Evolutionary conservation across 2,329 filamentous ascomycete species (phyloP), one percentile per base, ranked within the genome.

Genomic region (Cladosporium cucumerinum): DNA sequence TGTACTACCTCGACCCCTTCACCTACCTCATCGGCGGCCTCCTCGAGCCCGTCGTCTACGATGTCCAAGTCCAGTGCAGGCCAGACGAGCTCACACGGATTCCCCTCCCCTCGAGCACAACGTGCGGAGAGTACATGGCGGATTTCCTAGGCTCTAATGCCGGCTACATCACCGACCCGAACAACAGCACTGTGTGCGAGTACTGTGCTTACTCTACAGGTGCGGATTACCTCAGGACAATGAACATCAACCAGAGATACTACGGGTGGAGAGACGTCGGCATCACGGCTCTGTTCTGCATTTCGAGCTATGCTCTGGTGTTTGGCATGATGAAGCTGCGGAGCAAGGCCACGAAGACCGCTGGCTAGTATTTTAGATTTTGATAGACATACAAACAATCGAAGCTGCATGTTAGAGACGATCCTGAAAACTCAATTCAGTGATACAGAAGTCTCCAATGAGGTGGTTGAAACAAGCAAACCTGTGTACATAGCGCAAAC

Each of bases 11-110:
- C 21, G 63, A 65, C 0, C 92, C 92, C 0, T 89, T 96, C 69
- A 92, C 89, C 0, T 96, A 95, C 73, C 80, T 93, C 16, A 85
- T 93, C 34, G 84, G 84, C 10, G 89, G 87, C 23, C 86, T 95
- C 78, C 76, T 93, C 0, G 84, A 88, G 0, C 85, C 85, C 0
- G 90, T 85, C 1, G 79, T 96, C 4, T 89, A 34, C 21, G 57
- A 65, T 8, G 46, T 65, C 16, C n/a, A 59, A 4, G 34, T 65
- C 14, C 71, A 72, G 0, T 80, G 79, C 72, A 69, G 63, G 3
- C 66, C 71, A 25, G 65, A 63, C 14, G 78, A 80, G 64, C 72
- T 80, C 32, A 77, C 78, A 0, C 70, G 74, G 25, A 71, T 87
- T 64, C 75, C 84, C 58, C 82, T 86, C 0, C 81, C 81, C 0